These are phyloP conservation scores for Sphaerobolus stellatus DNA, from an alignment of 1,284 basidiomycete species.

Conservation along the genomic window DNA sequence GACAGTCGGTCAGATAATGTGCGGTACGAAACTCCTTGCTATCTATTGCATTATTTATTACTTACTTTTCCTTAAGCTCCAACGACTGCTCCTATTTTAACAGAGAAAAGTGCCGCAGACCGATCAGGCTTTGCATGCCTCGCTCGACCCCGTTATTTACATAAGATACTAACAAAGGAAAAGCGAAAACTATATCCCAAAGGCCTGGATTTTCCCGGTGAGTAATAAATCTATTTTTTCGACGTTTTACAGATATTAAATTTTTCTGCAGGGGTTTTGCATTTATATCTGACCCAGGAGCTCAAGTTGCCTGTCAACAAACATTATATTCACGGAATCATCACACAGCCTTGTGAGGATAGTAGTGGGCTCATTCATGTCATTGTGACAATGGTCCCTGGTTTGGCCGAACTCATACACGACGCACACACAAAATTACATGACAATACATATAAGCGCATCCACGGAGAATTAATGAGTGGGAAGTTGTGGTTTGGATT, in stretches of 20 bases:
- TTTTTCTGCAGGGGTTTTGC: not conserved
- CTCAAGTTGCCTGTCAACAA: not conserved
- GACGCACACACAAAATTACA: not conserved
- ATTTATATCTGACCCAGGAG: not conserved
- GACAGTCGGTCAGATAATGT: slow-evolving; percentile 1
- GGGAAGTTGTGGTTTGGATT: not conserved
- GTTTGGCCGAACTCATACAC: not conserved
- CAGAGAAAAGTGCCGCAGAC: too few relatives aligned
- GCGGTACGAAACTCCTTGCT: not conserved
- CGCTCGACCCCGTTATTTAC: too few relatives aligned
- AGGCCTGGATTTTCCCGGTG: slow-evolving; percentile 1
- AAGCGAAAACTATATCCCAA: not conserved
- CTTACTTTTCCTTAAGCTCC: not conserved
- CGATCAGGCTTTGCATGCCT: too few relatives aligned
- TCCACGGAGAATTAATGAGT: not conserved
- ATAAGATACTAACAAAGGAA: too few relatives aligned
- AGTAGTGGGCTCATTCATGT: too few relatives aligned
- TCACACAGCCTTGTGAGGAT: too few relatives aligned
- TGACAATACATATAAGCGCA: slow-evolving; percentile 3
- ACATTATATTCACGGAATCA: slow-evolving; percentile 6
- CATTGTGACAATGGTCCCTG: slow-evolving; percentile 4
- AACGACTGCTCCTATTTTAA: too few relatives aligned
- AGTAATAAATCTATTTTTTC: not conserved
- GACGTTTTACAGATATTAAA: not conserved
- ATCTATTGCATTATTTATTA: too few relatives aligned